Percentiles rank a stretch among this genome's conserved stretches.
Conservation (phyloP, 805 yeast genomes). For the Limtongozyma cylindracea region DNA sequence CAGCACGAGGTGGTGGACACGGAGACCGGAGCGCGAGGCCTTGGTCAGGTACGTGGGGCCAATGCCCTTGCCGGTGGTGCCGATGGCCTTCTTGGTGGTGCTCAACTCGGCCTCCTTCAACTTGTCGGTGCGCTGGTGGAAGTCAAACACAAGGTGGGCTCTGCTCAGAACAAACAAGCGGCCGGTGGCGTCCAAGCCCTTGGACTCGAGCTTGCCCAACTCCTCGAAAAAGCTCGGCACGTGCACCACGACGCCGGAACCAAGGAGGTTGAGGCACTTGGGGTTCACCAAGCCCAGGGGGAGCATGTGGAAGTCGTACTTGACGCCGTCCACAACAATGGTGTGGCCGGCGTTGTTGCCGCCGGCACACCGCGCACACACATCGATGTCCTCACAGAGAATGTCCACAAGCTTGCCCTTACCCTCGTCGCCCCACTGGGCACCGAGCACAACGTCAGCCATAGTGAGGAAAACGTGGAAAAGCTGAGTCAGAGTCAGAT, state of each 20-base stretch:
- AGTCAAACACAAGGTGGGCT: conserved; percentile 91
- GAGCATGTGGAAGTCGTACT: conserved; percentile 96
- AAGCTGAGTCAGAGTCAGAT: too few relatives aligned
- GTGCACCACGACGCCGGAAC: conserved; percentile 92
- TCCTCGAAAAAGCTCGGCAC: conserved; percentile 84
- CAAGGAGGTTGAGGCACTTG: conserved; percentile 70
- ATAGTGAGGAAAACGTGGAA: conserved; percentile 7
- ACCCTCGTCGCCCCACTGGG: conserved; percentile 99
- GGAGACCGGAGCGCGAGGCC: conserved; percentile 86
- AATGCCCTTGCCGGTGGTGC: conserved; percentile 97
- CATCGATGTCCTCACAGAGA: conserved; percentile 83
- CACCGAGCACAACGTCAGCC: conserved; percentile 88
- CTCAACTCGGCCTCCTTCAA: conserved; percentile 82
- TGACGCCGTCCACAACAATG: conserved; percentile 68
- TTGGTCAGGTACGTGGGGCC: conserved; percentile 97
- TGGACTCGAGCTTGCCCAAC: conserved; percentile 51
- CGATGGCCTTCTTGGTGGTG: conserved; percentile 61
- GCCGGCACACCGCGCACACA: conserved; percentile 96
- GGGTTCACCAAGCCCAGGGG: conserved; percentile 96
- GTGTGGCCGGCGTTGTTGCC: conserved; percentile 99
- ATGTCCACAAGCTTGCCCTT: conserved; percentile 94
- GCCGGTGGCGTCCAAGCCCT: conserved; percentile 55
- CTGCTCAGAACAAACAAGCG: conserved; percentile 77
- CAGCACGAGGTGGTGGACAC: conserved; percentile 87
- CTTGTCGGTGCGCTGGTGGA: conserved; percentile 94